Evolutionary conservation across 352 stramenopile genomes (phyloP).

Genomic region (Phytophthora litchii): DNA sequence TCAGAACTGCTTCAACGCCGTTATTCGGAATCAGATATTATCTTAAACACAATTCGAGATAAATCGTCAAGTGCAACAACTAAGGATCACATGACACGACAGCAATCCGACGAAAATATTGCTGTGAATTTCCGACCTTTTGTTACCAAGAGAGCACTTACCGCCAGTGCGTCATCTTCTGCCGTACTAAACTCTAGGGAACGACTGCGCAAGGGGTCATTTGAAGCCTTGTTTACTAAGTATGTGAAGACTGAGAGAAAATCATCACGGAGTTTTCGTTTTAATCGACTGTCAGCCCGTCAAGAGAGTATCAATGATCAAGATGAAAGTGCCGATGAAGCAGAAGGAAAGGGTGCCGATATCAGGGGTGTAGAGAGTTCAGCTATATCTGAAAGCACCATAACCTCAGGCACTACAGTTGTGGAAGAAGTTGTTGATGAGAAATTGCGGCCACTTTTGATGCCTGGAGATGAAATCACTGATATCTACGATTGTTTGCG

Average conservation of each 20-base stretch:
- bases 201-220: slow-evolving; percentile 29
- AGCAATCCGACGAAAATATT: slow-evolving; percentile 22
- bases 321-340: slow-evolving; percentile 14
- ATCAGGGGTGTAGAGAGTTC: slow-evolving; percentile 13
- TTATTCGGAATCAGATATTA: slow-evolving; percentile 34
- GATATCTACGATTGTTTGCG: slow-evolving; percentile 74
- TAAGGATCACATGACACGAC: slow-evolving; percentile 9
- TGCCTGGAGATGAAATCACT: slow-evolving; percentile 69
- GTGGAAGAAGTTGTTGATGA: slow-evolving; percentile 59
- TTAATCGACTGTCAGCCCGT: slow-evolving; percentile 22
- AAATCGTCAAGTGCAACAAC: not conserved
- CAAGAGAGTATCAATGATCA: slow-evolving; percentile 19
- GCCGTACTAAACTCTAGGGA: slow-evolving; percentile 23
- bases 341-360: slow-evolving; percentile 20
- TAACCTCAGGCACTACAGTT: not conserved
- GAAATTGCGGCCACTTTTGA: slow-evolving; percentile 67
- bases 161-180: slow-evolving; percentile 16
- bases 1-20: slow-evolving; percentile 12
- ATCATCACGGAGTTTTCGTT: slow-evolving; percentile 23
- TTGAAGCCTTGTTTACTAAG: slow-evolving; percentile 36
- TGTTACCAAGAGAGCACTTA: slow-evolving; percentile 14
- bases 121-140: not conserved
- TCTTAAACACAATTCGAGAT: not conserved
- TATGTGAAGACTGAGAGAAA: slow-evolving; percentile 31
- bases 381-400: slow-evolving; percentile 13